Percentiles rank a stretch among this genome's conserved stretches.
These are phyloP conservation scores for Eutrema salsugineum DNA, from an alignment of 441 rosid species.

Conservation along the genomic window DNA sequence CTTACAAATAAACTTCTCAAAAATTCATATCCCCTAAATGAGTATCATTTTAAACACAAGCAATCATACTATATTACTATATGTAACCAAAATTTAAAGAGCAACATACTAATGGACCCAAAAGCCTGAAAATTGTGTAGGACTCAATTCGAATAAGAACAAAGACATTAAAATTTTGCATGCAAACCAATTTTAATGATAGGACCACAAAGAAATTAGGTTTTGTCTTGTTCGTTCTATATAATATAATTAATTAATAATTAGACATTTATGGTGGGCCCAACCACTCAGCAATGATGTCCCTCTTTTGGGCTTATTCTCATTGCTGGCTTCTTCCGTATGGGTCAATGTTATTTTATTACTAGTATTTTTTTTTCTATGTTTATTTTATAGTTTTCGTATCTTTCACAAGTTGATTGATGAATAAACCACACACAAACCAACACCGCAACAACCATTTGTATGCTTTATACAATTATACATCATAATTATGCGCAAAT, in stretches of 20 bases:
- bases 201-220: slow-evolving; percentile 32
- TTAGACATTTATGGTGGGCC: slow-evolving; percentile 10
- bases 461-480: not conserved
- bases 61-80: slow-evolving; percentile 7
- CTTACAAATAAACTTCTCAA: not conserved
- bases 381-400: not conserved
- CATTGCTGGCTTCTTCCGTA: slow-evolving; percentile 30
- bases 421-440: slow-evolving; percentile 15
- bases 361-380: not conserved
- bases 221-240: slow-evolving; percentile 16
- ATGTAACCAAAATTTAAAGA: not conserved
- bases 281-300: slow-evolving; percentile 17
- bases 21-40: not conserved
- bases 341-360: slow-evolving; percentile 16
- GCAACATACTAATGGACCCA: slow-evolving; percentile 12
- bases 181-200: slow-evolving; percentile 20
- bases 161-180: slow-evolving; percentile 13
- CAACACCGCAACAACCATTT: slow-evolving; percentile 17
- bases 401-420: slow-evolving; percentile 25
- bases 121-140: slow-evolving; percentile 14
- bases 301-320: slow-evolving; percentile 35
- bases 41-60: not conserved
- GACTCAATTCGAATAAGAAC: slow-evolving; percentile 20
- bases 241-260: not conserved
- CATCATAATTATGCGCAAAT: not conserved